phyloP scores from a whole-genome alignment of 2,329 filamentous ascomycete genomes.

The Albifimbria verrucaria region DNA sequence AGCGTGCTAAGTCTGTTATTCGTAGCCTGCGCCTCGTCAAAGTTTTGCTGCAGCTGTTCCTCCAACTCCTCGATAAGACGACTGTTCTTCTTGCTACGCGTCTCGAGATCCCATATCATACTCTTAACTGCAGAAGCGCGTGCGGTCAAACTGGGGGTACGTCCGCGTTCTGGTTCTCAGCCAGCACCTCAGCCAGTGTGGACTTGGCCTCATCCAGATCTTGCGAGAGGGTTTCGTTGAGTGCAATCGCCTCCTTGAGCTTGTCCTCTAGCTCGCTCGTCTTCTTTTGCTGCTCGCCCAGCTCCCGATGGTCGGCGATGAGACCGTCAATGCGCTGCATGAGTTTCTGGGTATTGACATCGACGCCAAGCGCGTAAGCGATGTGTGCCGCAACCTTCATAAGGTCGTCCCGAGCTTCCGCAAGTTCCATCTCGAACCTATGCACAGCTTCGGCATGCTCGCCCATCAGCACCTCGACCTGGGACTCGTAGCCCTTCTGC shows the following conservation, averaged over 20 bases:
- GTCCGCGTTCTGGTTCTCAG: constrained; percentile 41
- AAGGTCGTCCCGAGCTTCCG: constrained; percentile 63
- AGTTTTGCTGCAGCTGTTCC: constrained; percentile 92
- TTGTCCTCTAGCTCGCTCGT: constrained; percentile 53
- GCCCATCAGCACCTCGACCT: constrained; percentile 55
- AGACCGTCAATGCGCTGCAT: constrained; percentile 58
- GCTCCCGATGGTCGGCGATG: constrained; percentile 55
- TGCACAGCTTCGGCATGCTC: constrained; percentile 57
- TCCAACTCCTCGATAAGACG: constrained; percentile 93
- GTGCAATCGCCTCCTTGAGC: constrained; percentile 53
- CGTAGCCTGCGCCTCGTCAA: constrained; percentile 83
- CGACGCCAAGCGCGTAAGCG: constrained; percentile 55
- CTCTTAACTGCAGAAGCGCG: constrained; percentile 62
- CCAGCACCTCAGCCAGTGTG: constrained; percentile 50
- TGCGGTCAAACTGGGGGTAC: constrained; percentile 45
- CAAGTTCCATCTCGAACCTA: constrained; percentile 59
- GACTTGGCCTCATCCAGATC: constrained; percentile 61
- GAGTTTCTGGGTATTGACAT: constrained; percentile 66
- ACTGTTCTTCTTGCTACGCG: constrained; percentile 83
- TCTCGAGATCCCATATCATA: constrained; percentile 60
- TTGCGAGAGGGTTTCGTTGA: constrained; percentile 56
- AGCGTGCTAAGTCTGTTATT: constrained; percentile 84
- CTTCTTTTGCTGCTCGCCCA: constrained; percentile 57
- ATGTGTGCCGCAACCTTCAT: constrained; percentile 63
- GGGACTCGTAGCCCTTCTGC: constrained; percentile 54